Conservation (phyloP, 176 grass and related monocot genomes). For the Raddia distichophylla region DNA sequence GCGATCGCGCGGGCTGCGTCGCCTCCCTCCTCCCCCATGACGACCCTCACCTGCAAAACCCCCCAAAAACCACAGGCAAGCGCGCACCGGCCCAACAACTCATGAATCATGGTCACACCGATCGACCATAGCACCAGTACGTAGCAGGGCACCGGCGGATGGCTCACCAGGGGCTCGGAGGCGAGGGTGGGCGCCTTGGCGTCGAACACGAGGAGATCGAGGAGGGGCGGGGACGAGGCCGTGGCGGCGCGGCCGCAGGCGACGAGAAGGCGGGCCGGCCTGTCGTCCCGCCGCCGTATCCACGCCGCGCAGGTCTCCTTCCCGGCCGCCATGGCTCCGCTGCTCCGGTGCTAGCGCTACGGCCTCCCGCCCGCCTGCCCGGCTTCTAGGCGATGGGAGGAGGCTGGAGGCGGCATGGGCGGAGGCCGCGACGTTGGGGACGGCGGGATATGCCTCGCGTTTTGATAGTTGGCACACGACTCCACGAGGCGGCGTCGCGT, state of each 20-base stretch:
- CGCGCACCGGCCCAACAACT: not conserved
- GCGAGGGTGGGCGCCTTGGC: constrained; percentile 55
- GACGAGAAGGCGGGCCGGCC: constrained; percentile 45
- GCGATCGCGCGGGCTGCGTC: constrained; percentile 55
- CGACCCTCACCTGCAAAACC: constrained; percentile 48
- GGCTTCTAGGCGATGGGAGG: not conserved
- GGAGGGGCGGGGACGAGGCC: constrained; percentile 45
- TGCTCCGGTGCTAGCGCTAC: not conserved
- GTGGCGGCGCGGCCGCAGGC: constrained; percentile 49
- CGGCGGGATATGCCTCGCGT: constrained; percentile 15
- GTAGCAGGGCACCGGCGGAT: not conserved
- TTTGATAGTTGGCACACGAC: no score
- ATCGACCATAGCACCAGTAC: not conserved
- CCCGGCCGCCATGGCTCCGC: constrained; percentile 41
- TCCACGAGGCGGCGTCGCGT: not conserved
- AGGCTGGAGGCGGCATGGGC: not conserved
- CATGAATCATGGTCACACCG: not conserved
- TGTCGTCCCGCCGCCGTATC: constrained; percentile 52
- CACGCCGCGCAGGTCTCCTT: constrained; percentile 68
- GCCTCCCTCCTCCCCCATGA: constrained; percentile 48
- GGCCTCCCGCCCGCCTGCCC: not conserved
- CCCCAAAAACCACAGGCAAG: not conserved
- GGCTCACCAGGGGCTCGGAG: constrained; percentile 60
- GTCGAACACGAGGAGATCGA: constrained; percentile 82
- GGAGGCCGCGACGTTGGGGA: constrained; percentile 17